These are phyloP conservation scores for Hypoxylon crocopeplum DNA, from an alignment of 495 filamentous ascomycete genomes.

Conservation along the genomic window DNA sequence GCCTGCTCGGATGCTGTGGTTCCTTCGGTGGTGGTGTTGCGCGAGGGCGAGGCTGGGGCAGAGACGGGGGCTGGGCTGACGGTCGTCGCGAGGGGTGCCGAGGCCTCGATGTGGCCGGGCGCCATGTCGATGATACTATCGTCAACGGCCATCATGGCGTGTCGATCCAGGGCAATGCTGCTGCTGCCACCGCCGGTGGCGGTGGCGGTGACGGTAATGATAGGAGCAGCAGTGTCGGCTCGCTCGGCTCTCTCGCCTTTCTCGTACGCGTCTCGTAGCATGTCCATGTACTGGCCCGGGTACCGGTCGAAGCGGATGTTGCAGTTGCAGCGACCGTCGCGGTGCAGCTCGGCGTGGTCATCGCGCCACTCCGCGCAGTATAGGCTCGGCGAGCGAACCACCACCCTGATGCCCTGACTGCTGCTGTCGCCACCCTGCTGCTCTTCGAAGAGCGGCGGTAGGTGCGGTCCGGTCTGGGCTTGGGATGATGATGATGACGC, in stretches of 20 bases:
- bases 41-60: no score
- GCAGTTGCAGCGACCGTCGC: conserved; percentile 43
- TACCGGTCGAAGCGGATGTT: conserved; percentile 38
- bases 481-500: background rate
- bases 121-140: no score
- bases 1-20: no score
- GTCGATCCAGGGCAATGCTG: no score
- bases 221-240: background rate
- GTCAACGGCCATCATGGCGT: no score
- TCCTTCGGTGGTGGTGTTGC: no score
- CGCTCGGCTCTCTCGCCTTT: background rate
- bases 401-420: conserved; percentile 18
- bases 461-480: conserved; percentile 6
- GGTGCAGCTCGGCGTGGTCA: conserved; percentile 48
- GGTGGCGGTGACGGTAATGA: background rate
- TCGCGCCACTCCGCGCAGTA: conserved; percentile 51
- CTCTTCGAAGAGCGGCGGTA: conserved; percentile 37
- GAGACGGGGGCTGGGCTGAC: no score
- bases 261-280: conserved; percentile 1
- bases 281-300: conserved; percentile 5
- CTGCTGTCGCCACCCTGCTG: conserved; percentile 7
- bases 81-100: no score
- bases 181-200: background rate
- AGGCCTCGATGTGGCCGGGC: no score
- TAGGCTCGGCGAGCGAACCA: conserved; percentile 43